Evolutionary conservation across 2,329 filamentous ascomycete genomes (phyloP), one percentile per base, ranked within the genome.

Genomic region (Trichophyton mentagrophytes): DNA sequence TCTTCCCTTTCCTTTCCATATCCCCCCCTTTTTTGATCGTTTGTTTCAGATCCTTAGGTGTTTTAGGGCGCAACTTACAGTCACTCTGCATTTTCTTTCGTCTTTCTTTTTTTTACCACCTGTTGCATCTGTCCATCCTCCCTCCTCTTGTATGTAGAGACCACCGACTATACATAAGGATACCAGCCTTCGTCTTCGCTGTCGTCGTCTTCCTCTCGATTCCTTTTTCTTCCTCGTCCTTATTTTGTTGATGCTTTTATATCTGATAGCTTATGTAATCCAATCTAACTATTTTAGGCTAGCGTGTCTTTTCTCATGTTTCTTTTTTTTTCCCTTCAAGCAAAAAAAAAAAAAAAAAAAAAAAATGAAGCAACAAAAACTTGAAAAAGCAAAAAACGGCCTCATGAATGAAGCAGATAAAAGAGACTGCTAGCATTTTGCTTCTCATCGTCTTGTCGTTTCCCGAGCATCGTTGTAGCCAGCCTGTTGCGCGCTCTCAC

Each of bases 1-100:
- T 44, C 40, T 44, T 44, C n/a, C n/a, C 20, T 20, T 47, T 38
- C 33, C 33, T 38, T 38, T 13, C 33, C 33, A 38, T 38, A 38
- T 38, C 33, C 11, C 33, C 33, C 33, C 33, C 44, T 5, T 47
- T 47, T 47, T 47, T 47, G 44, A 47, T 22, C 22, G n/a, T 53
- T 25, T 56, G 27, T 56, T 40, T 57, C 33, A 42, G 55, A 42
- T 40, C 38, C 55, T 25, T 15, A 57, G 55, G 55, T 40, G 55
- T 57, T 57, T 57, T 57, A 57, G 33, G 55, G 55, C 55, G 55
- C 55, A 38, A 30, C 49, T 30, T 15, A 53, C 44, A 56, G 13
- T 56, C 51, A 30, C 15, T 56, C 13, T 56, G 51, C 51, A 38
- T 33, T 57, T 17, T 20, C 22, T 40, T 40, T 7, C 9, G 22